phyloP scores from a whole-genome alignment of 108 stramenopile species.

The Nitzschia sp. region DNA sequence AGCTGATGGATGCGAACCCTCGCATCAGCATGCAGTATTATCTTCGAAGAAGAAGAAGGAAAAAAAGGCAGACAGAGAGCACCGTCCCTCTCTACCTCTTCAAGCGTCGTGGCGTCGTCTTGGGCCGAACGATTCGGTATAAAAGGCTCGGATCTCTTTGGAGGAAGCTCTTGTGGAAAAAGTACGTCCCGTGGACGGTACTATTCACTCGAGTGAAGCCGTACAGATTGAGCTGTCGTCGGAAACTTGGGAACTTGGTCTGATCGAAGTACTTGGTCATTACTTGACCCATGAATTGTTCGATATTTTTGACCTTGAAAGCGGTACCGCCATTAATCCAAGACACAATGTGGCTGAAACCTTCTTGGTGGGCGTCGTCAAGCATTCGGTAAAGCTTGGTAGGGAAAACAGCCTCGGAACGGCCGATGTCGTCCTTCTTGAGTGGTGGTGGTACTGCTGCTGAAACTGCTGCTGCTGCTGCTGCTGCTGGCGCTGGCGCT shows the following conservation, averaged over 20 bases:
- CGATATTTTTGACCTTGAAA: conserved; percentile 21
- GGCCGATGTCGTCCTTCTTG: neutral
- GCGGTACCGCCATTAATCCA: conserved; percentile 64
- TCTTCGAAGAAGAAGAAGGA: too few relatives aligned
- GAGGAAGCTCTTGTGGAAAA: conserved; percentile 2
- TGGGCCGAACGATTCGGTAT: neutral
- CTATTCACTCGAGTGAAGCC: neutral
- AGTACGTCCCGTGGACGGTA: conserved; percentile 3
- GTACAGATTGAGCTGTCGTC: conserved; percentile 27
- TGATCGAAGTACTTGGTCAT: conserved; percentile 26
- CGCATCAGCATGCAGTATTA: too few relatives aligned
- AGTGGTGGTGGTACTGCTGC: too few relatives aligned
- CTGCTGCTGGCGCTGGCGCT: too few relatives aligned
- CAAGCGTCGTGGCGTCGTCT: conserved; percentile 20
- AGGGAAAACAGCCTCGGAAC: conserved; percentile 6
- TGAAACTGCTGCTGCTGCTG: too few relatives aligned
- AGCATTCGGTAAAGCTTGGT: neutral
- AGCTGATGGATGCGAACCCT: too few relatives aligned
- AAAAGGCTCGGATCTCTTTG: conserved; percentile 4
- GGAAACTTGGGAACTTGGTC: conserved; percentile 27
- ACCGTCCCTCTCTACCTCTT: too few relatives aligned
- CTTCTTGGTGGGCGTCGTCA: conserved; percentile 44
- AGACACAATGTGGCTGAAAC: conserved; percentile 47
- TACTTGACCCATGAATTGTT: conserved; percentile 21
- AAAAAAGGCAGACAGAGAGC: too few relatives aligned